Conservation (phyloP, 1,284 basidiomycete species). For the Ceratobasidium sp. region DNA sequence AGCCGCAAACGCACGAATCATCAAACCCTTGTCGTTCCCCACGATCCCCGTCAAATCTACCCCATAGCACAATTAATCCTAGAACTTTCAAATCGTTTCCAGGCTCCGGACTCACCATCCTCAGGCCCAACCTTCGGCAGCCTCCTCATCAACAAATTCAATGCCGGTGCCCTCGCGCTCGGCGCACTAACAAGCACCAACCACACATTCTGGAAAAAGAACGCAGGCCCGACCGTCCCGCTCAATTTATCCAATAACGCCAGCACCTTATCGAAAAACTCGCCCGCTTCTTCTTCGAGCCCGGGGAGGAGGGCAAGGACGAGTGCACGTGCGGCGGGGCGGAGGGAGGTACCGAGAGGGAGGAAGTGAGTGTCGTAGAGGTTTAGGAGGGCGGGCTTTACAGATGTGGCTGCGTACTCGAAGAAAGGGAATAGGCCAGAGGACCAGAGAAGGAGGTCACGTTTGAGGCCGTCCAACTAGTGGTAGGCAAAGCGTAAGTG, state of each 20-base stretch:
- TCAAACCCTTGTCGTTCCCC: constrained; percentile 89
- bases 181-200: constrained; percentile 93
- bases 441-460: constrained; percentile 94
- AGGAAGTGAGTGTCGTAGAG: constrained; percentile 93
- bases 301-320: constrained; percentile 94
- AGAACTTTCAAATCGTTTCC: constrained; percentile 61
- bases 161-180: constrained; percentile 83
- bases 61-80: not conserved
- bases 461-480: constrained; percentile 87
- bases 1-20: constrained; percentile 92
- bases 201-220: constrained; percentile 97
- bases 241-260: constrained; percentile 85
- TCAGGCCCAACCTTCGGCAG: constrained; percentile 76
- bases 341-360: constrained; percentile 83
- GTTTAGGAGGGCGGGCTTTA: constrained; percentile 88
- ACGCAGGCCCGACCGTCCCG: constrained; percentile 82
- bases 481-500: not conserved
- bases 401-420: constrained; percentile 96
- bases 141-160: constrained; percentile 88
- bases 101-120: constrained; percentile 67
- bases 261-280: constrained; percentile 97
- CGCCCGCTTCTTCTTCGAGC: constrained; percentile 94
- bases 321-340: constrained; percentile 94
- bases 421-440: constrained; percentile 98
- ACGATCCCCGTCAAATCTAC: constrained; percentile 80